Evolutionary conservation across 2,329 filamentous ascomycete species (phyloP).

Genomic region (Diaporthe sp.): DNA sequence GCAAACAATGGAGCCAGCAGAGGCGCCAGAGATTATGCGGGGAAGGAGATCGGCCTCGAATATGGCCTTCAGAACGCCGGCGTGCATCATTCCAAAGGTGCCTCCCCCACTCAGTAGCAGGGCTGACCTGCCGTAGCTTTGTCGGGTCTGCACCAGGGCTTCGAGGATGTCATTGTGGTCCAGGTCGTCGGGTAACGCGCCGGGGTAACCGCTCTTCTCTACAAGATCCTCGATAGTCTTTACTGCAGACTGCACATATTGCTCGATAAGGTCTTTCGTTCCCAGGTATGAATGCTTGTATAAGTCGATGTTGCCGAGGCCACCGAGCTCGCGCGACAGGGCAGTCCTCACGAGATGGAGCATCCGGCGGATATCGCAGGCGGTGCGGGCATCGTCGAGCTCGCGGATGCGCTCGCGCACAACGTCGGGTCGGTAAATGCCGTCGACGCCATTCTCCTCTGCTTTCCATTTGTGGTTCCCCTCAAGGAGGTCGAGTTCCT

Average conservation of each 20-base stretch:
- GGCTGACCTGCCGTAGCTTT: conserved; percentile 88
- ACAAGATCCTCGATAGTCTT: conserved; percentile 81
- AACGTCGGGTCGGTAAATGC: conserved; percentile 79
- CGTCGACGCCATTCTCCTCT: conserved; percentile 61
- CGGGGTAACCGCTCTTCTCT: conserved; percentile 63
- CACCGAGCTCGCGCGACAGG: conserved; percentile 84
- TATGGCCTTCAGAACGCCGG: conserved; percentile 87
- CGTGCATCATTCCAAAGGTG: conserved; percentile 93
- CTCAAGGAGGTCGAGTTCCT: conserved; percentile 83
- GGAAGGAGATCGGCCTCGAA: conserved; percentile 83
- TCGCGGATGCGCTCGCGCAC: conserved; percentile 79
- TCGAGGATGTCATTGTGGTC: conserved; percentile 75
- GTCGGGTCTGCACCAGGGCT: conserved; percentile 78
- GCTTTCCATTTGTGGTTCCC: conserved; percentile 87
- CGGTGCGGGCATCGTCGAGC: conserved; percentile 80
- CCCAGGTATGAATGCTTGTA: conserved; percentile 89
- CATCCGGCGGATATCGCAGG: conserved; percentile 82
- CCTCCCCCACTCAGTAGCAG: conserved; percentile 87
- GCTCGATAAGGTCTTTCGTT: conserved; percentile 88
- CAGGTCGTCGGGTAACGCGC: conserved; percentile 64
- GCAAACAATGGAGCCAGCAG: conserved; percentile 88
- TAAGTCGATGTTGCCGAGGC: conserved; percentile 85
- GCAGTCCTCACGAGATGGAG: conserved; percentile 85
- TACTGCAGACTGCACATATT: conserved; percentile 85
- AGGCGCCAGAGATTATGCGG: conserved; percentile 89